These are phyloP conservation scores for Cymbomonas tetramitiformis DNA, from an alignment of 139 green algal species.

Conservation along the genomic window DNA sequence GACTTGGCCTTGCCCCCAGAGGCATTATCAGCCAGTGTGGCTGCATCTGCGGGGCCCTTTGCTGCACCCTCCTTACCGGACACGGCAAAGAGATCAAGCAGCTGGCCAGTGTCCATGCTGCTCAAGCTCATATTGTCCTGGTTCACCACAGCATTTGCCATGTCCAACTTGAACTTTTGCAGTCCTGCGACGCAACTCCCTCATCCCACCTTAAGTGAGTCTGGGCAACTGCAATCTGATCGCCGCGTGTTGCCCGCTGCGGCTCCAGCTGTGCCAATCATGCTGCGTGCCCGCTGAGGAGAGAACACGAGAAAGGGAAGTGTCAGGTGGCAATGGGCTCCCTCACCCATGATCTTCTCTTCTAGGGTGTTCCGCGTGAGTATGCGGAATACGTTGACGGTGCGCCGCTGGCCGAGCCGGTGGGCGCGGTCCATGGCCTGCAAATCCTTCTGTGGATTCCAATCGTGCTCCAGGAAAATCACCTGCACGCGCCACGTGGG, in stretches of 20 bases:
- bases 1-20: no score
- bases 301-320: neutral
- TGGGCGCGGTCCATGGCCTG: constrained; percentile 93
- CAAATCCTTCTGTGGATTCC: constrained; percentile 94
- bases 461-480: constrained; percentile 97
- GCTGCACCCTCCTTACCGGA: constrained; percentile 2
- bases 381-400: constrained; percentile 90
- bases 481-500: no score
- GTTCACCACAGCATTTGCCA: constrained; percentile 66
- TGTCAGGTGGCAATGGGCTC: neutral
- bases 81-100: constrained; percentile 67
- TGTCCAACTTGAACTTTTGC: constrained; percentile 90
- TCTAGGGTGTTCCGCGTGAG: constrained; percentile 49
- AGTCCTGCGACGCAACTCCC: no score
- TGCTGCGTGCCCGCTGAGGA: no score
- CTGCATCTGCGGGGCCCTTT: constrained; percentile 2
- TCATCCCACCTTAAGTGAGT: constrained; percentile 54
- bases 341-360: constrained; percentile 50
- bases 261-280: no score
- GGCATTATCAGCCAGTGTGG: constrained; percentile 1
- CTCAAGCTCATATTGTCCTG: constrained; percentile 49
- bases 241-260: no score
- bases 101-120: constrained; percentile 58
- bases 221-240: neutral
- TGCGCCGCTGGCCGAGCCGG: constrained; percentile 76